These are phyloP conservation scores for Penicillium sp. DNA, from an alignment of 2,329 filamentous ascomycete species.

Conservation along the genomic window DNA sequence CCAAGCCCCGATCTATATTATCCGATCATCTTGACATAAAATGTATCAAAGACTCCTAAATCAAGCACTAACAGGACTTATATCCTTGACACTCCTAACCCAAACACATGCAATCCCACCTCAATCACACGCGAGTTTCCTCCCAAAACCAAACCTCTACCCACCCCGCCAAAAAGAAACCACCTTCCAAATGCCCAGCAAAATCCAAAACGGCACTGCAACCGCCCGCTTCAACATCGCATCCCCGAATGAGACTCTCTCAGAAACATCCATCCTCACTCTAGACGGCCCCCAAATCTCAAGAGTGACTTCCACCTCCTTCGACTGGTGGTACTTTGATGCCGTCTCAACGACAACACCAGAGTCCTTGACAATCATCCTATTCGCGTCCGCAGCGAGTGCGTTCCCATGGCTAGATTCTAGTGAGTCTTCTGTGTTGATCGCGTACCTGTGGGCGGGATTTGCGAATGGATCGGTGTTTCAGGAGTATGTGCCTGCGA, in stretches of 20 bases:
- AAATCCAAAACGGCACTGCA: conserved; percentile 7
- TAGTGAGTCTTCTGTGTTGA: conserved; percentile 17
- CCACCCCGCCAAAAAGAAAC: background rate
- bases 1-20: background rate
- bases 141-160: background rate
- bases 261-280: conserved; percentile 3
- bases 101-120: background rate
- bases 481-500: conserved; percentile 14
- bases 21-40: background rate
- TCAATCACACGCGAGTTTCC: background rate
- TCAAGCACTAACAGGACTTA: background rate
- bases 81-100: background rate
- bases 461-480: conserved; percentile 28
- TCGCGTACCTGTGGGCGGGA: conserved; percentile 27
- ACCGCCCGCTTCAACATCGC: conserved; percentile 12
- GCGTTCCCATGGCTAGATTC: conserved; percentile 40
- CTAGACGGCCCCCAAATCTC: conserved; percentile 30
- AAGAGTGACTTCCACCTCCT: conserved; percentile 29
- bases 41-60: background rate
- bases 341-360: conserved; percentile 30
- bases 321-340: conserved; percentile 47
- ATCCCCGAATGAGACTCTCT: conserved; percentile 2
- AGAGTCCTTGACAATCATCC: conserved; percentile 32
- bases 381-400: conserved; percentile 29
- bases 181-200: conserved; percentile 12